phyloP scores from a whole-genome alignment of 2,329 filamentous ascomycete genomes.

The Colletotrichum trifolii region DNA sequence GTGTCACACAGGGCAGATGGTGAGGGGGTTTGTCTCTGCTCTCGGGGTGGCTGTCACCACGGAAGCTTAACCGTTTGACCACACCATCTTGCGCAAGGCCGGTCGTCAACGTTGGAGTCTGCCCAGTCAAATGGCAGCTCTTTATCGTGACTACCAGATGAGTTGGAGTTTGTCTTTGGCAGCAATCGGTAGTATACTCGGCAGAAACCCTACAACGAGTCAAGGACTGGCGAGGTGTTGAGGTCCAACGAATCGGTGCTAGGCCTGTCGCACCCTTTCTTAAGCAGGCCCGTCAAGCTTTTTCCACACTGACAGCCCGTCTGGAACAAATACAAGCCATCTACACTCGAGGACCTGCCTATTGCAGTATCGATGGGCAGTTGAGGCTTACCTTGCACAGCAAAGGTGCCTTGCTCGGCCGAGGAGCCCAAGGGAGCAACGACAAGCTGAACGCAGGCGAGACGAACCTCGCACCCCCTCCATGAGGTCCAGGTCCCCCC shows the following conservation, averaged over 20 bases:
- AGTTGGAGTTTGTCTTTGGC: no score
- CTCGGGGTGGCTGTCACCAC: slow-evolving; percentile 1
- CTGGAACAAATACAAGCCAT: neutral
- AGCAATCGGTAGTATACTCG: no score
- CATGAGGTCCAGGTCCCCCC: no score
- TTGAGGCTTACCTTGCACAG: slow-evolving; percentile 18
- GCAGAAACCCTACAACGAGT: no score
- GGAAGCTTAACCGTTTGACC: slow-evolving; percentile 1
- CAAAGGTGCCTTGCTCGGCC: slow-evolving; percentile 14
- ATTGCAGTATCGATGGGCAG: slow-evolving; percentile 10
- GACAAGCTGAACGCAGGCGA: slow-evolving; percentile 5
- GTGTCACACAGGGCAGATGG: neutral
- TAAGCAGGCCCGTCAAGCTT: slow-evolving; percentile 2
- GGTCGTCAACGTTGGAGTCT: neutral
- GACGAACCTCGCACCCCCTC: slow-evolving; percentile 3
- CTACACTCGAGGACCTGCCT: slow-evolving; percentile 12
- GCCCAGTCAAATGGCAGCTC: neutral
- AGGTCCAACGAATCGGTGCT: no score
- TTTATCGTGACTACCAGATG: no score
- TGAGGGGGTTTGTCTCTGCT: no score
- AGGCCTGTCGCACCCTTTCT: neutral
- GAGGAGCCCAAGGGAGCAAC: neutral
- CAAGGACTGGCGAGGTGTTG: no score
- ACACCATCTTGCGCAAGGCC: neutral
- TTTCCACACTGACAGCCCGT: neutral